Evolutionary conservation across 768 basidiomycete genomes (phyloP), one percentile per base, ranked within the genome.

Genomic region (Suillus ampliporus): DNA sequence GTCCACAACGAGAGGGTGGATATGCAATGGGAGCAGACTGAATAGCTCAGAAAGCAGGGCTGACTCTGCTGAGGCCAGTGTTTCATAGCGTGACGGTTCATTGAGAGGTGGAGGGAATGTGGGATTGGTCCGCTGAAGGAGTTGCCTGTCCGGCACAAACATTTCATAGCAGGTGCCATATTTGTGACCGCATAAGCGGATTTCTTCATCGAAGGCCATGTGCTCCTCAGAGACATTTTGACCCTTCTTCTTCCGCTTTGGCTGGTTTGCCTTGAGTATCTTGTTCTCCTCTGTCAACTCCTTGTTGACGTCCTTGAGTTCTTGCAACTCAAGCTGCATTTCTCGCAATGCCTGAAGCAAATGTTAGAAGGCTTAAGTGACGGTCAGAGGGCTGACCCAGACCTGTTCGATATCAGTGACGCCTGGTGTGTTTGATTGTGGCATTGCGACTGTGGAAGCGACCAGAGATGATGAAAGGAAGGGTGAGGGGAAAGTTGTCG

Each of bases 261-360:
- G 60, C 52, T 61, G 60, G 28, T 61, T 61, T 35, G 35, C 21
- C 19, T 43, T 57, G 28, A 61, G 40, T 19, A 40, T n/a, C 15
- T 15, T 41, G 54, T 61, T 61, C 51, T 53, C 60, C 11, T 43
- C n/a, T 2, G 53, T 61, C 60, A 61, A 56, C 23, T 61, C 60
- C 46, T 51, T 60, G n/a, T 54, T 60, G 46, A 58, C 0, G 4
- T 26, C 46, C 23, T 47, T 47, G 14, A 47, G 46, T 26, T 47
- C 23, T 23, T 26, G 46, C 23, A 47, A 47, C 46, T 47, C 3
- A 7, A 47, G 46, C 1, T 47, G 46, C 3, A 2, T 15, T 15
- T 47, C 46, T 47, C 23, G 3, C 46, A 47, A 47, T 0, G 7
- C 46, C 46, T 47, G 46, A 47, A 47, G 7, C 6, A 47, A 47